Evolutionary conservation across 257 asterid genomes (phyloP).

Genomic region (Solanum commersonii): DNA sequence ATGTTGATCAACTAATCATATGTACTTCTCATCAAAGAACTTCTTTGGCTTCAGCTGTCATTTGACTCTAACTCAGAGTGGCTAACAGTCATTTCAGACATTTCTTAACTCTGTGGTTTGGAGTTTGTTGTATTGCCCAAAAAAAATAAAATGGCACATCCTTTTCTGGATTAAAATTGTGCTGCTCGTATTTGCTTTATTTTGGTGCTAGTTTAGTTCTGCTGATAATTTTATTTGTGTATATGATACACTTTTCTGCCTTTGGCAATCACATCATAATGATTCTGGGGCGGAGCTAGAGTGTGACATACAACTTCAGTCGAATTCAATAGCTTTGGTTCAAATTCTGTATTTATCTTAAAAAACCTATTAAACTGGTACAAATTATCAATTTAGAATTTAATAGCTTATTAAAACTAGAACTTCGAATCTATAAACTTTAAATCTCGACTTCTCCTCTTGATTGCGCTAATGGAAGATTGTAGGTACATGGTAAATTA

Average conservation of each 20-base stretch:
- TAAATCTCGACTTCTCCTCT: not conserved
- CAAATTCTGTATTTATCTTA: too few relatives aligned
- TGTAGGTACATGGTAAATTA: not conserved
- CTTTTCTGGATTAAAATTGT: not conserved
- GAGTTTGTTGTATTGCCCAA: not conserved
- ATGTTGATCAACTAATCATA: not conserved
- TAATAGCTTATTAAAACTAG: too few relatives aligned
- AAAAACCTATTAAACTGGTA: too few relatives aligned
- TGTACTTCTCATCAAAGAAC: not conserved
- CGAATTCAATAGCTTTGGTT: not conserved
- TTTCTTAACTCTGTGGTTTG: not conserved
- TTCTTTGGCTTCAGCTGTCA: not conserved
- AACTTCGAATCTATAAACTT: not conserved
- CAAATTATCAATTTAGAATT: not conserved
- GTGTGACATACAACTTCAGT: not conserved
- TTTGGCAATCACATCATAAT: too few relatives aligned
- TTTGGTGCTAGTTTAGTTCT: not conserved
- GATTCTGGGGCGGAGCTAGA: not conserved
- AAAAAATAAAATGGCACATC: too few relatives aligned
- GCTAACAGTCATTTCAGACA: not conserved
- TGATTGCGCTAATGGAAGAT: not conserved
- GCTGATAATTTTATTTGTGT: not conserved
- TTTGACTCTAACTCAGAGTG: not conserved
- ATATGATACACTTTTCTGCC: not conserved
- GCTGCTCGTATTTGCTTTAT: not conserved